phyloP scores from a whole-genome alignment of 1,284 basidiomycete species.

The Ceratobasidium theobromae region DNA sequence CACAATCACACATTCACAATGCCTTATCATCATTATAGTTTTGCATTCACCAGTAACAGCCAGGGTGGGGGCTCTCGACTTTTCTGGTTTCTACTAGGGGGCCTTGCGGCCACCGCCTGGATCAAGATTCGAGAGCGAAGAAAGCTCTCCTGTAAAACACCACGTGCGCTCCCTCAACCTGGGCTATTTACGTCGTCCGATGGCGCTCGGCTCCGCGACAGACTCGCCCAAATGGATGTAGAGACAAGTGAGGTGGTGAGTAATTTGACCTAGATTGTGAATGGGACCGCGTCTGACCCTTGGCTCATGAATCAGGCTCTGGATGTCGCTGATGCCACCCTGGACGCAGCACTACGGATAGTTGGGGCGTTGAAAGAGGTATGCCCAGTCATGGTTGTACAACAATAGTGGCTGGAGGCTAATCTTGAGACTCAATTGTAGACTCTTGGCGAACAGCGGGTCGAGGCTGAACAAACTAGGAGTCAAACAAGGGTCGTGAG shows the following conservation, averaged over 20 bases:
- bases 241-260: conserved; percentile 15
- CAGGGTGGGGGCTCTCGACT: background rate
- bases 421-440: background rate
- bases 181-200: background rate
- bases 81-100: conserved; percentile 19
- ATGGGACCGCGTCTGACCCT: background rate
- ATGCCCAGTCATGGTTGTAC: background rate
- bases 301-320: background rate
- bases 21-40: conserved; percentile 27
- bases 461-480: background rate
- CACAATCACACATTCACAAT: background rate
- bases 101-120: background rate
- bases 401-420: background rate
- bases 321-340: conserved; percentile 18
- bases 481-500: background rate
- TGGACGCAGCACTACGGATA: conserved; percentile 16
- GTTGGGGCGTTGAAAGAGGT: conserved; percentile 6
- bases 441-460: conserved; percentile 5
- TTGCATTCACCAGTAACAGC: conserved; percentile 6
- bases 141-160: background rate
- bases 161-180: background rate
- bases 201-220: background rate
- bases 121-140: conserved; percentile 2
- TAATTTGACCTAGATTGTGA: background rate
- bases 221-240: background rate